Evolutionary conservation across 2,329 filamentous ascomycete genomes (phyloP), one percentile per base, ranked within the genome.

Genomic region (Penicillium sp.): DNA sequence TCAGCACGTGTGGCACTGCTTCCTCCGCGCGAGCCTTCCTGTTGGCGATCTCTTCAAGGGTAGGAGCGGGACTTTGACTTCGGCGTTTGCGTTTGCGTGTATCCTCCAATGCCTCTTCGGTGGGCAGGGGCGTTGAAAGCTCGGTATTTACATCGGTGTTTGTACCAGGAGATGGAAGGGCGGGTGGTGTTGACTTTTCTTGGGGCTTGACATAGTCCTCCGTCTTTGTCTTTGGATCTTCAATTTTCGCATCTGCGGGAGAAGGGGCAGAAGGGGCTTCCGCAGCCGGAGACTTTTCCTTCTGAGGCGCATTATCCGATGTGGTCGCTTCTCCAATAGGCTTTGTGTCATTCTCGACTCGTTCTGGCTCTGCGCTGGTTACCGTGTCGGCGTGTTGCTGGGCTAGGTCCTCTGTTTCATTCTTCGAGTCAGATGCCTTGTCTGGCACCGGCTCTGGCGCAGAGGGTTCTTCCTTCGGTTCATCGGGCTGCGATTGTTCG

Each of bases 41-140:
- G 47, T 75, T 76, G 42, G 79, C 77, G 45, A 80, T 71, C 13
- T 82, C 80, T 53, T 84, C 79, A 22, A 77, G 73, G 9, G 77
- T 80, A 8, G 82, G 82, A 18, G 81, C 76, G 34, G 86, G 87
- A 53, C 81, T 88, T 52, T 79, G 77, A 41, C 85, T 89, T 62
- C 85, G 80, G 62, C 86, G 83, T 70, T 88, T 89, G 57, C 87
- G 80, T 71, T 87, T 89, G 62, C 83, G 83, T 39, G 76, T 76
- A 60, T 87, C 84, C 57, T 83, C 79, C 32, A 75, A 62, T 39
- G 73, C 61, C 63, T 77, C 74, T 58, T 72, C 69, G 24, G 60
- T 46, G 5, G 66, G 66, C 10, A 67, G 56, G 46, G 68, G 64
- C 40, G 68, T 68, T 9, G 65, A 70, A 16, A 65, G 32, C 43